Conservation (phyloP, 331 rosid genomes). For the Stylosanthes scabra region DNA sequence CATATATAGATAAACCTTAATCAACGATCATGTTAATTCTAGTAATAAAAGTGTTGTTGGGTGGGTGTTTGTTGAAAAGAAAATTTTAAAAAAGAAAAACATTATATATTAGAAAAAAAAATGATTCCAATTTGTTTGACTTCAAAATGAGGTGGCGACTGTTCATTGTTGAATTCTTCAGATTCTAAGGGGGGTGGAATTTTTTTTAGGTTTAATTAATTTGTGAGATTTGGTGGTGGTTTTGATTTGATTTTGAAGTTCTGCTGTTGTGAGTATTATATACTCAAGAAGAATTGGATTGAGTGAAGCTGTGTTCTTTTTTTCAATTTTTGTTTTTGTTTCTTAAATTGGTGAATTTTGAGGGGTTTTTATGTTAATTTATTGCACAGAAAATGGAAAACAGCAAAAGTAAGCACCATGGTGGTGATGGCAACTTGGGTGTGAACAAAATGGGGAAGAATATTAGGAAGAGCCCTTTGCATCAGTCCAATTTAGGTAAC, state of each 20-base stretch:
- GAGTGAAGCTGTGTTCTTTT: not conserved
- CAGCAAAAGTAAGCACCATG: constrained; percentile 61
- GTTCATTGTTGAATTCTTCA: not conserved
- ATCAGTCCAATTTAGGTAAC: constrained; percentile 63
- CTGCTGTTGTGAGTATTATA: not conserved
- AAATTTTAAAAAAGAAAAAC: too few species aligned
- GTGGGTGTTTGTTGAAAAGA: not conserved
- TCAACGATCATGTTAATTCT: constrained; percentile 20
- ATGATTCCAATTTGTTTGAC: constrained; percentile 13
- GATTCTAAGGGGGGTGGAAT: not conserved
- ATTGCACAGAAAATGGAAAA: constrained; percentile 54
- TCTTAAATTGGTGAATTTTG: constrained; percentile 19
- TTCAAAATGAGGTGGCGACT: not conserved
- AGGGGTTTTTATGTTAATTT: not conserved
- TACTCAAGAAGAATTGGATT: not conserved
- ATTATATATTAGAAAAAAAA: too few species aligned
- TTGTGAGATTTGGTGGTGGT: constrained; percentile 25
- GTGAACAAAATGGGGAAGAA: constrained; percentile 81
- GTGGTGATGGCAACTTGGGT: constrained; percentile 59
- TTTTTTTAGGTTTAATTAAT: constrained; percentile 7
- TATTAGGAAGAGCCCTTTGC: constrained; percentile 76
- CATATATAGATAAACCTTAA: not conserved
- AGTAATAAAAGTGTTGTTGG: not conserved
- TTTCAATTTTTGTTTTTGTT: too few species aligned
- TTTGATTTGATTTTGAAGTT: constrained; percentile 18